These are phyloP conservation scores for Verticillium alfalfae DNA, from an alignment of 2,329 filamentous ascomycete species.

Conservation along the genomic window DNA sequence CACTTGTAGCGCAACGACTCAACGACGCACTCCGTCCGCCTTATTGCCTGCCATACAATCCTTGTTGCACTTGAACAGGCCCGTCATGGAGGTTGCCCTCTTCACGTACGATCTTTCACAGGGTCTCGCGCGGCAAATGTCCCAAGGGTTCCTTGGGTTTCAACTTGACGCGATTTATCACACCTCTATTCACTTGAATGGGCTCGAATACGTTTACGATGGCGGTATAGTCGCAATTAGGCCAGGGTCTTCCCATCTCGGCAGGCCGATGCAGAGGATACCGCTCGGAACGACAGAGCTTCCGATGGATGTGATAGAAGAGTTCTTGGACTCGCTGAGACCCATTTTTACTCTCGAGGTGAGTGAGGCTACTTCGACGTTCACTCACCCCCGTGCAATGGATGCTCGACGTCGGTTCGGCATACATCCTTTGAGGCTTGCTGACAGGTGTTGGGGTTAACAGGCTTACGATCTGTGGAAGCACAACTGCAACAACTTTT, in stretches of 20 bases:
- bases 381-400: not conserved
- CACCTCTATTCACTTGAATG: constrained; percentile 78
- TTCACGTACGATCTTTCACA: constrained; percentile 74
- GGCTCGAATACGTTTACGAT: constrained; percentile 88
- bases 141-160: constrained; percentile 45
- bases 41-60: too few relatives aligned
- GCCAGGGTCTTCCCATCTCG: constrained; percentile 82
- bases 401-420: not conserved
- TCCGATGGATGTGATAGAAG: constrained; percentile 73
- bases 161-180: constrained; percentile 91
- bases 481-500: constrained; percentile 98
- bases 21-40: too few relatives aligned
- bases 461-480: constrained; percentile 82
- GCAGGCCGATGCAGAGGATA: constrained; percentile 71
- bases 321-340: constrained; percentile 81
- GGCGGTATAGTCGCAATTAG: constrained; percentile 76
- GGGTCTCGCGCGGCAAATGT: constrained; percentile 52
- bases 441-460: not conserved
- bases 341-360: constrained; percentile 78
- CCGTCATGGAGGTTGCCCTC: constrained; percentile 66
- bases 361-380: constrained; percentile 7
- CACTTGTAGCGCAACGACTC: too few relatives aligned
- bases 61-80: too few relatives aligned
- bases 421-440: not conserved
- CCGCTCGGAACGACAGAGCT: constrained; percentile 72